Evolutionary conservation across 164 flowering plant species (phyloP), one percentile per base, ranked within the genome.

Genomic region (Platanus orientalis): DNA sequence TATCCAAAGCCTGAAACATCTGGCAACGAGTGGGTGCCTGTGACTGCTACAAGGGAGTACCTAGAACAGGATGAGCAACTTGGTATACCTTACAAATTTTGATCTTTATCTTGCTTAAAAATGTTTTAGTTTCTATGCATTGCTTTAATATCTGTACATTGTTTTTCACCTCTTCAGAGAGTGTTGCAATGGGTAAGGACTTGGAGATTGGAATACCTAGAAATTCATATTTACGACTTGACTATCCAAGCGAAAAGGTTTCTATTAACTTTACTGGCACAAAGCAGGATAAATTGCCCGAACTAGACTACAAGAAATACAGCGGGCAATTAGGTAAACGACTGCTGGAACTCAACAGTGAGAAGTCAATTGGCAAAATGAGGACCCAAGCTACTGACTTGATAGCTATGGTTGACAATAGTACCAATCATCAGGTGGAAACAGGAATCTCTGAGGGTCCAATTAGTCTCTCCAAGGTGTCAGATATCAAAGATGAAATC

Each of bases 131-230:
- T 59, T 23, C 28, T 21, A 55, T 16, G 21, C 23, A 16, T 0
- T 52, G 14, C 45, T 30, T 16, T 26, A 27, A 16, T 44, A 11
- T 54, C 20, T 45, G 20, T 17, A 16, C 27, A 48, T 28, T 57
- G 7, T 28, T 7, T 60, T 40, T 58, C 27, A 4, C 65, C 10
- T 60, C 30, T 56, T 45, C 73, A 84, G 89, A 75, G n/a, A 69
- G 75, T 70, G 73, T 63, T 47, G 61, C 69, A 54, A 80, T 77
- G 79, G 79, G 77, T 40, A 81, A 80, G 69, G 81, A 84, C 57
- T 65, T 82, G 71, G 76, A 78, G 61, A 67, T 75, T 32, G 78
- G 80, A 56, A 57, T 68, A 7, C 71, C 81, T 51, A 59, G 69
- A 56, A 65, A 65, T 62, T 47, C 70, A 56, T 73, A 72, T 61